Conservation (phyloP, 495 filamentous ascomycete genomes). For the Podospora anserina region DNA sequence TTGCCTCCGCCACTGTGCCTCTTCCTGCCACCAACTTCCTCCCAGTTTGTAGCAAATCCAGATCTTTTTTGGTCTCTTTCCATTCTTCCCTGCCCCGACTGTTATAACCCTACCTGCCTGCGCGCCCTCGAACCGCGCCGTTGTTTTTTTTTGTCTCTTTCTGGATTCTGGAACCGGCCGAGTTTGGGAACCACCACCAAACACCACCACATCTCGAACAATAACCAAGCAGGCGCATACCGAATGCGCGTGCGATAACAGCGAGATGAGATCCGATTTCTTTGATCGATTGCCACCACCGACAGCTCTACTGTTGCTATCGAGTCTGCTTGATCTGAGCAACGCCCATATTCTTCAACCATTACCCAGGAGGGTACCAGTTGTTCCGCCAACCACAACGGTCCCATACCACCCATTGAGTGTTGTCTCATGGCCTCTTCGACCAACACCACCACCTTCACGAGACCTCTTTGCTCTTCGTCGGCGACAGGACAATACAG, state of each 20-base stretch:
- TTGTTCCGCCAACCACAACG: constrained; percentile 35
- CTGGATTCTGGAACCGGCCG: background rate
- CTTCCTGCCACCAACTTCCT: constrained; percentile 9
- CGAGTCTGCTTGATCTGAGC: constrained; percentile 34
- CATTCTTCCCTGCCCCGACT: background rate
- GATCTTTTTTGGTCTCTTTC: background rate
- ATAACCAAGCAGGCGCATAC: background rate
- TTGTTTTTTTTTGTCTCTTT: background rate
- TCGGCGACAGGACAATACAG: constrained; percentile 42
- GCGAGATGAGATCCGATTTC: constrained; percentile 33
- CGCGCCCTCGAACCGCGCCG: background rate
- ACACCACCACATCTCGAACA: constrained; percentile 6
- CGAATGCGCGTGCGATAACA: constrained; percentile 20
- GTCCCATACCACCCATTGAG: constrained; percentile 40
- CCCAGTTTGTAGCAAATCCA: background rate
- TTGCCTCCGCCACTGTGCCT: constrained; percentile 13
- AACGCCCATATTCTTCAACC: constrained; percentile 36
- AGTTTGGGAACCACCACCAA: background rate
- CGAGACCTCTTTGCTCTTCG: constrained; percentile 34
- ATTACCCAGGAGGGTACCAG: constrained; percentile 19
- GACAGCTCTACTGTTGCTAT: constrained; percentile 41
- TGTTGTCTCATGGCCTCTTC: constrained; percentile 42
- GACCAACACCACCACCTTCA: constrained; percentile 38
- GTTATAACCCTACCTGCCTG: constrained; percentile 1
- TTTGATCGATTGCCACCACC: constrained; percentile 43